These are phyloP conservation scores for Pichia gijzeniarum DNA, from an alignment of 805 yeast species.

Conservation along the genomic window DNA sequence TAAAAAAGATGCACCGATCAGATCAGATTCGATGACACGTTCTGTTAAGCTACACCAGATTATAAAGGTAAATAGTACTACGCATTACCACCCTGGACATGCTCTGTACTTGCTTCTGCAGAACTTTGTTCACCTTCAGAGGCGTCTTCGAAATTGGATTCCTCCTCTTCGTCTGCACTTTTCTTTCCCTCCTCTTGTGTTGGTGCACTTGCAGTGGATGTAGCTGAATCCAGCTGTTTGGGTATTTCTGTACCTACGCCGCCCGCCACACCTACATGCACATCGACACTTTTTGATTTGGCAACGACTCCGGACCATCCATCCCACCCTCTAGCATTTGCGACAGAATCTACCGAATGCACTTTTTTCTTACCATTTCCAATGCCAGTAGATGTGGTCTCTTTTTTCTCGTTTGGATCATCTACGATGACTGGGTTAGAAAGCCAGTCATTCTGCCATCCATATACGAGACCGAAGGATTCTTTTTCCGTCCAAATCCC, in stretches of 20 bases:
- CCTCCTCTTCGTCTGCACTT: slow-evolving; percentile 10
- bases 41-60: no score
- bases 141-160: slow-evolving; percentile 24
- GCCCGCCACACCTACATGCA: slow-evolving; percentile 3
- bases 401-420: not conserved
- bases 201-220: not conserved
- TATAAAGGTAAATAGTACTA: no score
- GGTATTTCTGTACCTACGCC: not conserved
- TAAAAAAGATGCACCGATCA: no score
- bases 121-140: slow-evolving; percentile 11
- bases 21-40: no score
- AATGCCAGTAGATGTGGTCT: not conserved
- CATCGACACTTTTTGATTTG: not conserved
- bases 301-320: slow-evolving; percentile 9
- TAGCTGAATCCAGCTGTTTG: not conserved
- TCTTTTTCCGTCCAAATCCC: slow-evolving; percentile 64
- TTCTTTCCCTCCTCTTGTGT: not conserved
- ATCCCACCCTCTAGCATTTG: slow-evolving; percentile 6
- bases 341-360: not conserved
- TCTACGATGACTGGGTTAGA: slow-evolving; percentile 1
- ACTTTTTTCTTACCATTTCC: not conserved
- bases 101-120: not conserved
- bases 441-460: slow-evolving; percentile 30
- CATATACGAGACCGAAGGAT: slow-evolving; percentile 26
- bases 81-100: no score